Base-by-base conservation (phyloP, 352 stramenopile genomes). In the Pythium plurisporium region DNA sequence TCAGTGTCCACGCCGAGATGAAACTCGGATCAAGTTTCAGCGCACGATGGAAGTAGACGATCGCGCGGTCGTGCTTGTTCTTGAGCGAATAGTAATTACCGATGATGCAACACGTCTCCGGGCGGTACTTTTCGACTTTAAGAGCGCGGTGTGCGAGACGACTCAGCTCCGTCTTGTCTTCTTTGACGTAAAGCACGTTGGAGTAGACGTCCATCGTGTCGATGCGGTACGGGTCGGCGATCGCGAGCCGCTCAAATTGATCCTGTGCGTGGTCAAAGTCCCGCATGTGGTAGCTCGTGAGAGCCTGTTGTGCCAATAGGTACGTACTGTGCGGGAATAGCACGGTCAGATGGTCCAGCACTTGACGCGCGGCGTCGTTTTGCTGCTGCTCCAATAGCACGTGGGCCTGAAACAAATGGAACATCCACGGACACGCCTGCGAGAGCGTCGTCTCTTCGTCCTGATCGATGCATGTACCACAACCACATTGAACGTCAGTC, bases 41-140 rank as follows among this genome's bases (percentile, higher is more conserved):
- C 20, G 93, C 92, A 23, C 96, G 86, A 56, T 97, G 86, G 72
- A 99, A 99, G 70, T 99, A 99, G 48, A 97, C 72, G 38, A 99
- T 95, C 4, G 96, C 96, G 53, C 96, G 95, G 69, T 98, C 94
- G 69, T 99, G 96, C 62, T 98, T 92, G 59, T 83, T 84, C 67
- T 94, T 92, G 63, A 94, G 81, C 26, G 82, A 91, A 59, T 94
- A 94, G 52, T 92, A 94, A 59, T 94, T 94, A 54, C 84, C 84
- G 30, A 99, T 91, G 69, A 99, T 98, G 69, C 95, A 98, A 65
- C 96, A 99, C n/a, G 96, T 98, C 79, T 99, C 96, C 4, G 96
- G 94, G 10, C 94, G 72, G 63, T 98, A 99, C 71, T 99, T 99
- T 50, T 98, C 95, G n/a, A 97, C 81, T 49, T 86, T 79, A 7